phyloP scores from a whole-genome alignment of 2,329 filamentous ascomycete genomes.

The Colletotrichum sansevieriae region DNA sequence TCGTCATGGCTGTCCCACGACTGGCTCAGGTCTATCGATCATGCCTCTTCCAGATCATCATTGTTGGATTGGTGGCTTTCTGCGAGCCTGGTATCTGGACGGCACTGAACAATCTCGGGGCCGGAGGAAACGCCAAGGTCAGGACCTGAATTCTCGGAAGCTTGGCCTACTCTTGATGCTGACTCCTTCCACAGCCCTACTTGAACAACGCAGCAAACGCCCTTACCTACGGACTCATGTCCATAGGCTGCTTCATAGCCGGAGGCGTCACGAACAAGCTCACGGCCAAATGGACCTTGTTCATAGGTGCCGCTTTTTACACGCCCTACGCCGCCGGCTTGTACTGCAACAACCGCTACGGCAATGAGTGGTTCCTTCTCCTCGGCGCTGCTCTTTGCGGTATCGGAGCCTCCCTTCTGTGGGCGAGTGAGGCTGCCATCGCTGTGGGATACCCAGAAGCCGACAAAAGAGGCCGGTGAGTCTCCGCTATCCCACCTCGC shows the following conservation, averaged over 20 bases:
- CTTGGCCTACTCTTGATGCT: neutral
- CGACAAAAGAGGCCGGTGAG: slow-evolving; percentile 63
- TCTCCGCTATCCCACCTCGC: neutral
- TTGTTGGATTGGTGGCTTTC: slow-evolving; percentile 41
- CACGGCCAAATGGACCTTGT: slow-evolving; percentile 51
- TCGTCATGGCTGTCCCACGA: slow-evolving; percentile 6
- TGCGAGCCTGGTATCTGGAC: slow-evolving; percentile 45
- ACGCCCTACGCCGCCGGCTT: slow-evolving; percentile 57
- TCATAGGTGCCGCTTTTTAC: slow-evolving; percentile 58
- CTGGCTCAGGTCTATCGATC: slow-evolving; percentile 19
- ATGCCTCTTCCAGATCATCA: slow-evolving; percentile 36
- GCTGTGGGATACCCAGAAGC: slow-evolving; percentile 75
- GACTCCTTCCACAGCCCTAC: neutral
- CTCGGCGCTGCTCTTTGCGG: slow-evolving; percentile 58
- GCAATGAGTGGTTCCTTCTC: slow-evolving; percentile 57
- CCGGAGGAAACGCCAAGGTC: slow-evolving; percentile 41
- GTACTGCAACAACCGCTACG: slow-evolving; percentile 59
- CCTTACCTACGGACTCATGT: slow-evolving; percentile 37
- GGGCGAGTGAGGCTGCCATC: slow-evolving; percentile 54
- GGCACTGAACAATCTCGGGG: slow-evolving; percentile 45
- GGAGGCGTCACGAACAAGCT: slow-evolving; percentile 36
- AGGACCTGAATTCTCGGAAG: neutral
- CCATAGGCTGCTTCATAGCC: slow-evolving; percentile 35
- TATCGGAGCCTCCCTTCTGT: slow-evolving; percentile 52
- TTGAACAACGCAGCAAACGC: slow-evolving; percentile 34